Conservation (phyloP, 768 basidiomycete genomes). For the Infundibulicybe gibba region DNA sequence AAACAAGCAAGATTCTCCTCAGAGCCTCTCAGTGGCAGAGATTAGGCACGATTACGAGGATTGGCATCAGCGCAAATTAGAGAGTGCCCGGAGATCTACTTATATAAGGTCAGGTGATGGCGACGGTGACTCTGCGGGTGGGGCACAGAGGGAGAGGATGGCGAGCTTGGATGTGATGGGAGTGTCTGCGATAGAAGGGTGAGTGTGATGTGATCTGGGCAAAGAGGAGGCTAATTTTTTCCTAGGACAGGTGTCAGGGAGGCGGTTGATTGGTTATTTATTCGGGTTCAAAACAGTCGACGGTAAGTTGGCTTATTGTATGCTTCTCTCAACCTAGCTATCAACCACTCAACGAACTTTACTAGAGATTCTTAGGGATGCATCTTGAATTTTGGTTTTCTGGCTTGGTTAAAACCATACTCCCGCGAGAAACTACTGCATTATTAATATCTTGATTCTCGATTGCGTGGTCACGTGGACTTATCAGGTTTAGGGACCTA, state of each 20-base stretch:
- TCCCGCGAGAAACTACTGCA: too few species aligned
- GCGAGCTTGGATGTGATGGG: conserved; percentile 89
- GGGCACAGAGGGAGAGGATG: conserved; percentile 48
- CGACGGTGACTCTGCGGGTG: conserved; percentile 40
- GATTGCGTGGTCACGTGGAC: too few species aligned
- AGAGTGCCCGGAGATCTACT: conserved; percentile 54
- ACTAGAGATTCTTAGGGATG: not conserved
- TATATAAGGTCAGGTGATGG: conserved; percentile 39
- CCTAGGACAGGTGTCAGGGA: conserved; percentile 82
- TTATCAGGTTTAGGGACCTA: too few species aligned
- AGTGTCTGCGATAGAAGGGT: conserved; percentile 90
- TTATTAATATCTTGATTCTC: too few species aligned
- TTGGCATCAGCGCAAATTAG: conserved; percentile 76
- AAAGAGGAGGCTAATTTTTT: not conserved
- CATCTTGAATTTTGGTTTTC: too few species aligned
- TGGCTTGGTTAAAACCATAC: too few species aligned
- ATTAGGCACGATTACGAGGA: conserved; percentile 87
- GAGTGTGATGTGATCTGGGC: conserved; percentile 14
- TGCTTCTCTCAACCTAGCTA: too few species aligned
- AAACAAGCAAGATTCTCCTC: conserved; percentile 90
- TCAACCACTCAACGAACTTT: not conserved
- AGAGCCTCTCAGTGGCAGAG: conserved; percentile 82
- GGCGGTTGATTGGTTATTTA: conserved; percentile 93
- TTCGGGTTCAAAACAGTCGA: conserved; percentile 87
- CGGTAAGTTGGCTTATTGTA: conserved; percentile 34